Percentiles rank a stretch among this genome's conserved stretches.
phyloP scores from a whole-genome alignment of 176 grass and related monocot species.

The Olyra latifolia region DNA sequence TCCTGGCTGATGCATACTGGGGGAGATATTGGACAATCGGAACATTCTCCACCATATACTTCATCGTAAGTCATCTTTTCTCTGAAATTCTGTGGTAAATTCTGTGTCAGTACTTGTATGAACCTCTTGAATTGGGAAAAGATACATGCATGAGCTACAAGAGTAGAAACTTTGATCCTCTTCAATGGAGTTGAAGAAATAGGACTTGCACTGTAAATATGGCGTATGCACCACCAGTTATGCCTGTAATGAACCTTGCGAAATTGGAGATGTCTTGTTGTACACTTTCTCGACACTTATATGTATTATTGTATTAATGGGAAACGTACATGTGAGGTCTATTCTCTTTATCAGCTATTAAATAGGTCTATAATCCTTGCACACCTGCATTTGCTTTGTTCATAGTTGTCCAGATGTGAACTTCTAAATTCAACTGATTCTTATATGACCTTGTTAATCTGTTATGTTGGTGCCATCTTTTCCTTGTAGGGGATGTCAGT shows the following conservation, averaged over 20 bases:
- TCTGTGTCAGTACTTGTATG: neutral
- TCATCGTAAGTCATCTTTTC: conserved; percentile 61
- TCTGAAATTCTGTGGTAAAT: neutral
- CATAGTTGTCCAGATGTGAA: conserved; percentile 6
- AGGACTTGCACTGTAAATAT: neutral
- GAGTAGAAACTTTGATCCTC: neutral
- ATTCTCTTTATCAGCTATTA: neutral
- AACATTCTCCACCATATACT: conserved; percentile 81
- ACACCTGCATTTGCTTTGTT: neutral
- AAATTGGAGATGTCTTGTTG: neutral
- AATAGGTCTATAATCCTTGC: neutral
- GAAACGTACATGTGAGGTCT: neutral
- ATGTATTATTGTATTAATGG: neutral
- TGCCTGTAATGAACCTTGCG: neutral
- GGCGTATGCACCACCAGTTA: neutral
- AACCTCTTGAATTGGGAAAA: neutral
- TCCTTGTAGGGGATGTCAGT: conserved; percentile 67
- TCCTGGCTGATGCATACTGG: conserved; percentile 92
- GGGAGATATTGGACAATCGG: conserved; percentile 87
- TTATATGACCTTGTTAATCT: neutral
- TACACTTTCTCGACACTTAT: neutral
- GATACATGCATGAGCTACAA: neutral
- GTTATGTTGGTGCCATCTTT: conserved; percentile 27
- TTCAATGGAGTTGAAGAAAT: neutral
- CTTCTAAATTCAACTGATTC: neutral